Evolutionary conservation across 2,329 filamentous ascomycete genomes (phyloP), one percentile per base, ranked within the genome.

Genomic region (Clarireedia hainanense): DNA sequence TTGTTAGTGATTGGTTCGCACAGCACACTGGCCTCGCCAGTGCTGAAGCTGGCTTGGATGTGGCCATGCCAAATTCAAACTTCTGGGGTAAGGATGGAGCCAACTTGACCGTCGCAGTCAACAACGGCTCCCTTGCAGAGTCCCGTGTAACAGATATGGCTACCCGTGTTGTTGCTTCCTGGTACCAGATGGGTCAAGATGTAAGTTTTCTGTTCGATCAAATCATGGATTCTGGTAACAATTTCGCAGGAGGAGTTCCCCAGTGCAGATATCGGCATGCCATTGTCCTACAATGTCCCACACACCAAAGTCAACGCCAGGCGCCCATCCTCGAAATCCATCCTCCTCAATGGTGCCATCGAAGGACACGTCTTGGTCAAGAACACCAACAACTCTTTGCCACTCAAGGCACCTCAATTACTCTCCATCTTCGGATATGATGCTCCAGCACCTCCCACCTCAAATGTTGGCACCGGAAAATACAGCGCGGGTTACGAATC

Each of bases 1-100:
- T 94, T 15, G 87, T 92, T 74, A 86, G 82, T 2, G 91, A 96
- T 68, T 95, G 91, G 90, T 76, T 90, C 4, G 89, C 88, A 0
- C 90, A 95, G 67, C 82, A 88, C 59, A 84, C 85, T 4, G 91
- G 91, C 7, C 86, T 95, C 0, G 83, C 80, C 5, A 86, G 82
- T 52, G 87, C 89, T 2, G 73, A 95, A 3, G 87, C 89, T 4
- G 91, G 91, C 0, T 75, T 96, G 5, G 91, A 96, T 65, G 81
- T 86, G n/a, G 63, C 57, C 0, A 67, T 67, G 63, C 64, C 64
- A 1, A 52, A 34, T 27, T 58, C 59, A 23, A 42, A 30, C 3
- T 62, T 48, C 10, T 65, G 63, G 62, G 64, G 64, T 1, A 5
- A 9, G 12, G 42, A 49, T 14, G 60, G 59, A 42, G 48, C 24